Evolutionary conservation across 1,284 basidiomycete species (phyloP), one percentile per base, ranked within the genome.

Genomic region (Cerioporus squamosus): DNA sequence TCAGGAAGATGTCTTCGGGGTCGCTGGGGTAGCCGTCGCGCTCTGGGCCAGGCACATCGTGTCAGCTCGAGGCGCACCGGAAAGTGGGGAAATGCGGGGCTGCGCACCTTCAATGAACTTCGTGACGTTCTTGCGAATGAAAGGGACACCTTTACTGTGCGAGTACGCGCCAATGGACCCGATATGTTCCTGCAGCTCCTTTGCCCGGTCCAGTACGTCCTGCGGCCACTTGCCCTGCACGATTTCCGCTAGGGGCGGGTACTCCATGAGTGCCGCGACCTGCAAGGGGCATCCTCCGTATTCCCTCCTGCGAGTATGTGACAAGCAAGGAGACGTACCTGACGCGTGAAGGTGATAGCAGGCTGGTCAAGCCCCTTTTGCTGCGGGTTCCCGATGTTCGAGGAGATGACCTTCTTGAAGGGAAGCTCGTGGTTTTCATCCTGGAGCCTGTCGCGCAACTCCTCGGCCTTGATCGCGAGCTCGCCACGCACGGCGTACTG

Each of bases 341-440:
- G 97, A 61, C 97, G 83, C 69, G 88, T 86, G 75, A 94, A 99
- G 8, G 97, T 98, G 62, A 99, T 86, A 1, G 96, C 94, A 22
- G 89, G 86, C 75, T 99, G 97, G 74, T 98, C 90, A 44, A 99
- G 82, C 1, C 93, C 94, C 71, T 90, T 90, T 76, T 98, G 97
- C 77, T 99, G 97, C 0, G 97, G 97, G 73, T 99, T 99, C 9
- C 97, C 97, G 59, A 99, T 99, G 78, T 99, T 99, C 65, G 95
- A 94, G 23, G 88, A 93, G 72, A 98, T 95, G 74, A 99, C 84
- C 67, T 88, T 87, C 71, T 88, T 84, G 74, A 98, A 99, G 22
- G 95, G 94, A 18, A 98, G 82, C 22, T 79, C 77, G 59, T 86
- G 77, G 59, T 80, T 73, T 8, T 76, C 74, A 39, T 81, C 74